A percentile compares a stretch with the other conserved stretches of the same genome.
Evolutionary conservation across 768 basidiomycete species (phyloP).

Genomic region (Trametes gibbosa): DNA sequence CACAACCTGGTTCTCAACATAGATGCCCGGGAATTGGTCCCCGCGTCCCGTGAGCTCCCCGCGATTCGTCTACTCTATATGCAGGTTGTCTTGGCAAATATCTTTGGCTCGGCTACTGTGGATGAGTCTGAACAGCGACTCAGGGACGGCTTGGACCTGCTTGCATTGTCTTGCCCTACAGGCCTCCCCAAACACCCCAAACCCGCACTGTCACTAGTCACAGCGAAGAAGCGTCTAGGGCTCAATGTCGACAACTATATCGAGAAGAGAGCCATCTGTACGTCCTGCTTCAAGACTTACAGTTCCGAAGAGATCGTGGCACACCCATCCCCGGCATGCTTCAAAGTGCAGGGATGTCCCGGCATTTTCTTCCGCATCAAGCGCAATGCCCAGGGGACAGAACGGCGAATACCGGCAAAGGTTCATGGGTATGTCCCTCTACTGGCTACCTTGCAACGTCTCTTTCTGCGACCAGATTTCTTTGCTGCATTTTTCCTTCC

Average conservation of each 20-base stretch:
- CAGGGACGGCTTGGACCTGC: background rate
- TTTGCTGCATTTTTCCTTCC: no score
- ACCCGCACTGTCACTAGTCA: background rate
- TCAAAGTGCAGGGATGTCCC: background rate
- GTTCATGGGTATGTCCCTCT: background rate
- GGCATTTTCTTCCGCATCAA: background rate
- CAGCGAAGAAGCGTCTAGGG: background rate
- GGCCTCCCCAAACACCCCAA: background rate
- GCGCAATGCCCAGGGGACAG: background rate
- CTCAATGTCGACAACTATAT: conserved; percentile 1
- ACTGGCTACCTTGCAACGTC: background rate
- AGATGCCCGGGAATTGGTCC: background rate
- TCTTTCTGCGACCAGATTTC: background rate
- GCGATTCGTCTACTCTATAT: background rate
- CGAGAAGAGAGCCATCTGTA: background rate
- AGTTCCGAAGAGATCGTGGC: background rate
- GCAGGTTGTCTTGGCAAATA: background rate
- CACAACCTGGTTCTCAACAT: no score
- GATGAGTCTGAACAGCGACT: background rate
- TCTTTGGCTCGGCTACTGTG: background rate
- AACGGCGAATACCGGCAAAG: background rate
- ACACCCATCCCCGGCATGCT: background rate
- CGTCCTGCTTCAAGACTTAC: background rate
- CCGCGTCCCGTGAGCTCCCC: background rate
- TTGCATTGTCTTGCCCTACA: background rate